A percentile compares a stretch with the other conserved stretches of the same genome.
phyloP scores from a whole-genome alignment of 106 monocot genomes.

The Dendrobium huoshanense region DNA sequence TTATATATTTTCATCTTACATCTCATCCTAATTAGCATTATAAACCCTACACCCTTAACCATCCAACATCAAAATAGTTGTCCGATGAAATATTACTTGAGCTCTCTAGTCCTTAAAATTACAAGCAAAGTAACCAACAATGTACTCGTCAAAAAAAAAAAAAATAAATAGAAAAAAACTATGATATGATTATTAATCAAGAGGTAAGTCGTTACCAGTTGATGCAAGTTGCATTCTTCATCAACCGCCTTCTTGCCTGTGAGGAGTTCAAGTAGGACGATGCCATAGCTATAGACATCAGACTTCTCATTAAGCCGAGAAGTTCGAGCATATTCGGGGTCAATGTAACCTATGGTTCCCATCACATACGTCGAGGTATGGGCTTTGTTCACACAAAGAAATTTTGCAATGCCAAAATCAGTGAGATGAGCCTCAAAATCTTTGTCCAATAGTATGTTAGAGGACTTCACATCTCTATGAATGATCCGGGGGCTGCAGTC shows the following conservation, averaged over 20 bases:
- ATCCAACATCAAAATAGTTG: no score
- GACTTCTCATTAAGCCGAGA: slow-evolving; percentile 93
- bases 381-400: slow-evolving; percentile 70
- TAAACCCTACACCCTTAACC: no score
- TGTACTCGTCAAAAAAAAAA: no score
- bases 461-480: slow-evolving; percentile 90
- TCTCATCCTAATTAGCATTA: no score
- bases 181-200: not conserved
- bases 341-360: slow-evolving; percentile 97
- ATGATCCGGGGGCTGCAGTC: slow-evolving; percentile 93
- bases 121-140: no score
- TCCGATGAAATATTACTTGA: no score
- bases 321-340: slow-evolving; percentile 92
- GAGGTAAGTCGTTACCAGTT: slow-evolving; percentile 41
- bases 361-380: slow-evolving; percentile 92
- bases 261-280: slow-evolving; percentile 85
- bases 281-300: slow-evolving; percentile 92
- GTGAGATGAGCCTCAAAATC: slow-evolving; percentile 88
- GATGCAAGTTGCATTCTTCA: slow-evolving; percentile 86
- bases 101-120: no score
- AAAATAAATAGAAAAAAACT: not conserved
- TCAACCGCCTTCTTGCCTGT: slow-evolving; percentile 86
- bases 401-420: slow-evolving; percentile 95
- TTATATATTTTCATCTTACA: no score
- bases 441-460: slow-evolving; percentile 87